Conservation (phyloP, 2,329 filamentous ascomycete species). For the Trematosphaeria pertusa region DNA sequence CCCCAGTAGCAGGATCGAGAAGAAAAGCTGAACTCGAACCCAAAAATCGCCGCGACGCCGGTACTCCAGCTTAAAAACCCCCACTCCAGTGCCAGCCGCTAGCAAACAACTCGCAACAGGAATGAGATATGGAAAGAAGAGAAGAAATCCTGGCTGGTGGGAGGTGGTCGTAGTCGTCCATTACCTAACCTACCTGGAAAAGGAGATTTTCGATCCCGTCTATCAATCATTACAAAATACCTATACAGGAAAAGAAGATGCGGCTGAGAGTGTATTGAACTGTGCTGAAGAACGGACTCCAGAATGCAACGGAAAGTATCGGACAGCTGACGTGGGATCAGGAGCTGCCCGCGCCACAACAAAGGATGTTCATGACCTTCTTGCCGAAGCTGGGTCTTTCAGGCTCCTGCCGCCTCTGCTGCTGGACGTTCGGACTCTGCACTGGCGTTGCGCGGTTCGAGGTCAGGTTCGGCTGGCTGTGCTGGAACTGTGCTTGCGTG, state of each 20-base stretch:
- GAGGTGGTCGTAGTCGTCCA: constrained; percentile 37
- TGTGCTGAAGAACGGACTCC: constrained; percentile 45
- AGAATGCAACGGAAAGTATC: constrained; percentile 41
- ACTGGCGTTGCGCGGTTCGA: constrained; percentile 66
- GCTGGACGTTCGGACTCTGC: constrained; percentile 54
- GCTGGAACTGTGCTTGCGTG: constrained; percentile 95
- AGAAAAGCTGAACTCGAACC: not conserved
- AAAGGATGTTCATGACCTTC: constrained; percentile 91
- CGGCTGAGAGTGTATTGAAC: constrained; percentile 19
- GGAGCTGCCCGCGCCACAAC: constrained; percentile 67
- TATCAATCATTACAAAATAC: constrained; percentile 52
- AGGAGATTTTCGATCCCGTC: constrained; percentile 47
- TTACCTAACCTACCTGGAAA: constrained; percentile 40
- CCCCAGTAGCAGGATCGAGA: not conserved
- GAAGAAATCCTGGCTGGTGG: constrained; percentile 31
- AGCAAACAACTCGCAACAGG: constrained; percentile 22
- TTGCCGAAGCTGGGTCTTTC: constrained; percentile 78
- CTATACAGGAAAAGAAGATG: constrained; percentile 48
- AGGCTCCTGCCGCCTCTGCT: constrained; percentile 67
- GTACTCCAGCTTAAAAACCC: constrained; percentile 6
- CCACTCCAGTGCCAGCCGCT: constrained; percentile 6
- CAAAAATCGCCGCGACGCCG: not conserved
- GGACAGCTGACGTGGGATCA: constrained; percentile 25
- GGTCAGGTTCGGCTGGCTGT: constrained; percentile 83
- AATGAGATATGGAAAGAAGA: no score